Evolutionary conservation across 768 basidiomycete species (phyloP).

Genomic region (Mycena rebaudengoi): DNA sequence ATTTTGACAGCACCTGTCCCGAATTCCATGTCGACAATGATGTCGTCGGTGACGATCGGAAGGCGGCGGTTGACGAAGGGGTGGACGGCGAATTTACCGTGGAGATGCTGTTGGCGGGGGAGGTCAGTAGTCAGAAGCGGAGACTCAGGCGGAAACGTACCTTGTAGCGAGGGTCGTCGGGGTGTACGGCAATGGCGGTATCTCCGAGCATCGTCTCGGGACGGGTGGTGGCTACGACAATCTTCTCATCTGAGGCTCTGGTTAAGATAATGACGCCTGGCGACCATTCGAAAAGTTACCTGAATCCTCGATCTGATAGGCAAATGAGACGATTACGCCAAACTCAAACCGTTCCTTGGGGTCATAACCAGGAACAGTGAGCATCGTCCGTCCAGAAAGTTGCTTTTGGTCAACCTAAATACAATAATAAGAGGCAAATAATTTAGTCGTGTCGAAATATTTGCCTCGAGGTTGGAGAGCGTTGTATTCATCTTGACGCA

Average conservation of each 20-base stretch:
- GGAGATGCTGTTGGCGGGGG: slow-evolving; percentile 69
- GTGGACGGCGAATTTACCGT: slow-evolving; percentile 90
- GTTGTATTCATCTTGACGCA: slow-evolving; percentile 96
- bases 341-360: slow-evolving; percentile 96
- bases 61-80: slow-evolving; percentile 89
- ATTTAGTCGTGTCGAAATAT: no score
- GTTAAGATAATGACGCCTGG: neutral
- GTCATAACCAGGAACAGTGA: slow-evolving; percentile 95
- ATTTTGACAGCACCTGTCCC: slow-evolving; percentile 99
- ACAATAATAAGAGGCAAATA: no score
- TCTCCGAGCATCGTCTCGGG: slow-evolving; percentile 99
- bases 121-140: neutral
- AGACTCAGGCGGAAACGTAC: slow-evolving; percentile 40
- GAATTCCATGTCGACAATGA: slow-evolving; percentile 93
- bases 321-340: slow-evolving; percentile 96
- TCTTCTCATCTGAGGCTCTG: slow-evolving; percentile 72
- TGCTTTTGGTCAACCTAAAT: slow-evolving; percentile 90
- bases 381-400: slow-evolving; percentile 81
- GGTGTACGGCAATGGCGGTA: slow-evolving; percentile 96
- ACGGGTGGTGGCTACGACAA: slow-evolving; percentile 96
- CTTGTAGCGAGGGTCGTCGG: slow-evolving; percentile 89
- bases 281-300: slow-evolving; percentile 50
- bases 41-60: slow-evolving; percentile 87
- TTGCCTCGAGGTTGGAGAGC: slow-evolving; percentile 91
- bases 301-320: slow-evolving; percentile 88